phyloP scores from a whole-genome alignment of 768 basidiomycete genomes.

The Hirschioporus abietinus region DNA sequence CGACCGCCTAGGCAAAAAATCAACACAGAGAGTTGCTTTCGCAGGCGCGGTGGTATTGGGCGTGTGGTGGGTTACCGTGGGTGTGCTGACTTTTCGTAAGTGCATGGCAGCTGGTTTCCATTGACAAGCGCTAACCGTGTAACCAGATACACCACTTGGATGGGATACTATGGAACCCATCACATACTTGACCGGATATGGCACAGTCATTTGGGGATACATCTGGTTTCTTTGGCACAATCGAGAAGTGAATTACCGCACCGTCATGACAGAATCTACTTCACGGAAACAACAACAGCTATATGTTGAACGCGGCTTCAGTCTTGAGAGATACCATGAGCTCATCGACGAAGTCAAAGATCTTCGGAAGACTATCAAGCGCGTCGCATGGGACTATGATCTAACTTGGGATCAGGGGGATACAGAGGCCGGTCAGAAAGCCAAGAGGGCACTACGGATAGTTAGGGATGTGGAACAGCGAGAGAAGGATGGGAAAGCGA shows the following conservation, averaged over 20 bases:
- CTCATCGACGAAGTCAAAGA: constrained; percentile 43
- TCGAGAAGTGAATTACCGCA: constrained; percentile 61
- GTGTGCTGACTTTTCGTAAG: constrained; percentile 62
- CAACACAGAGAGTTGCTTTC: constrained; percentile 51
- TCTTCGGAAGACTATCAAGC: constrained; percentile 46
- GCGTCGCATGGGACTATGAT: constrained; percentile 61
- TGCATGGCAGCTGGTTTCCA: not conserved
- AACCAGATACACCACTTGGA: not conserved
- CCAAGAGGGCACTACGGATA: constrained; percentile 24
- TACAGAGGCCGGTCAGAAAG: constrained; percentile 18
- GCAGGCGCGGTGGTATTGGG: constrained; percentile 55
- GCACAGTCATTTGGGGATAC: constrained; percentile 57
- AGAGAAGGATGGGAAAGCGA: constrained; percentile 4
- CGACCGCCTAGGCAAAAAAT: constrained; percentile 50
- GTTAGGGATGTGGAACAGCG: constrained; percentile 13
- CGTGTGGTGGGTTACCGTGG: constrained; percentile 60
- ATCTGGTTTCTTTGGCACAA: constrained; percentile 60
- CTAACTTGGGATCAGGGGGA: constrained; percentile 33
- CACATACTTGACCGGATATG: constrained; percentile 59
- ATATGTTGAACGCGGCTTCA: constrained; percentile 52
- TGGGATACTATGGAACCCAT: constrained; percentile 68
- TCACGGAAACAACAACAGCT: constrained; percentile 49
- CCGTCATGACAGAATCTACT: constrained; percentile 53
- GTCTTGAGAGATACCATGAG: constrained; percentile 58
- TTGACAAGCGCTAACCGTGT: not conserved